Conservation (phyloP, 2,329 filamentous ascomycete genomes). For the Diaporthe ilicicola region DNA sequence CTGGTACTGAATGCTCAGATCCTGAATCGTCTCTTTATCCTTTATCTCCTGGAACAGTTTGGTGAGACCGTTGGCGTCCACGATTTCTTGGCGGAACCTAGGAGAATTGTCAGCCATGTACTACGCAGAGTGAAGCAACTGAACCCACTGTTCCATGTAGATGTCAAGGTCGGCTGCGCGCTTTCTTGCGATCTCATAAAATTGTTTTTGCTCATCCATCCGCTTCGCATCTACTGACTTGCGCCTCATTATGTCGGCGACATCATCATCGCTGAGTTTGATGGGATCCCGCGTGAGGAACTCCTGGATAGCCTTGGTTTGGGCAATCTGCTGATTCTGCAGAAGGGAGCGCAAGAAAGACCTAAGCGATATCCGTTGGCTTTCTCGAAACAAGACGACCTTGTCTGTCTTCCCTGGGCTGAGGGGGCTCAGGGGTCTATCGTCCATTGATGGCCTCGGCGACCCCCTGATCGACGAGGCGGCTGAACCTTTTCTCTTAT, state of each 20-base stretch:
- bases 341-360: constrained; percentile 90
- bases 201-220: constrained; percentile 89
- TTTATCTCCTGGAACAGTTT: constrained; percentile 94
- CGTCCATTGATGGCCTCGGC: constrained; percentile 56
- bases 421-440: constrained; percentile 40
- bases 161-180: constrained; percentile 93
- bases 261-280: constrained; percentile 80
- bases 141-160: constrained; percentile 90
- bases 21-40: constrained; percentile 84
- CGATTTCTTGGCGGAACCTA: constrained; percentile 72
- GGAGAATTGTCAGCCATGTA: constrained; percentile 33
- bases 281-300: constrained; percentile 82
- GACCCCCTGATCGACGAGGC: constrained; percentile 47
- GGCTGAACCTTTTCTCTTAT: constrained; percentile 48
- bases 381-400: constrained; percentile 80
- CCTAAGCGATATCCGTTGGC: constrained; percentile 88
- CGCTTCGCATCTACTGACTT: constrained; percentile 87
- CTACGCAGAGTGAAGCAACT: not conserved
- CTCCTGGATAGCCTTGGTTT: constrained; percentile 82
- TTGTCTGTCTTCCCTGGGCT: constrained; percentile 39
- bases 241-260: constrained; percentile 79
- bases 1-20: constrained; percentile 93
- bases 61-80: constrained; percentile 83
- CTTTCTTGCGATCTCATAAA: constrained; percentile 94
- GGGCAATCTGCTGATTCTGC: constrained; percentile 83